These are phyloP conservation scores for Colletotrichum kahawae DNA, from an alignment of 2,329 filamentous ascomycete genomes.

Conservation along the genomic window DNA sequence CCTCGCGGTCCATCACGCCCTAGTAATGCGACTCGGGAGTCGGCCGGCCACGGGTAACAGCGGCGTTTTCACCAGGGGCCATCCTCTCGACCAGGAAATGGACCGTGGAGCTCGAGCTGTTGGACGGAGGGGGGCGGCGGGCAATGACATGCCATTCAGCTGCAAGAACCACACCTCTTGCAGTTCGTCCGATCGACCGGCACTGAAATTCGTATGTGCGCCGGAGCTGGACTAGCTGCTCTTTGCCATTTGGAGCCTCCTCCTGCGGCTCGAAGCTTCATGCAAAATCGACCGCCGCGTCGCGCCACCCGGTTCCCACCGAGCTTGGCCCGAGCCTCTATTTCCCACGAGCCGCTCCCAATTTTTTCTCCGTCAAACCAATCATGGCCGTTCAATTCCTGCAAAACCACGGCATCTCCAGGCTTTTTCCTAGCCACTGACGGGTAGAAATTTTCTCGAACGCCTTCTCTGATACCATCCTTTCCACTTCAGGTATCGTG, in stretches of 20 bases:
- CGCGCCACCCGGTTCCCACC: constrained; percentile 8
- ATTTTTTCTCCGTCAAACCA: neutral
- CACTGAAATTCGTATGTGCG: neutral
- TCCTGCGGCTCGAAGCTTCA: neutral
- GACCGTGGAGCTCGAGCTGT: neutral
- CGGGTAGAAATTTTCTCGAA: constrained; percentile 15
- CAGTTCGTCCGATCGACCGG: constrained; percentile 6
- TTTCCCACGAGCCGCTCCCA: neutral
- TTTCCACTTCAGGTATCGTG: neutral
- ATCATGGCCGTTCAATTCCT: neutral
- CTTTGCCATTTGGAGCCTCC: neutral
- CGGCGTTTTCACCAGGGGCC: constrained; percentile 2
- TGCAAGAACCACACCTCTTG: neutral
- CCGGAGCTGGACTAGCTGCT: neutral
- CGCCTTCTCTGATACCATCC: neutral
- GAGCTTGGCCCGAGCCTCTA: constrained; percentile 15
- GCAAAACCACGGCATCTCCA: neutral
- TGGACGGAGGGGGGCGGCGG: neutral
- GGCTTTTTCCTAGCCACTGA: neutral
- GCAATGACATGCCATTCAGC: constrained; percentile 13
- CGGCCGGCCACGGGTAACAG: constrained; percentile 14
- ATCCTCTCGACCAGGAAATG: neutral
- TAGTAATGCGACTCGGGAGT: constrained; percentile 10
- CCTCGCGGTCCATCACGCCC: neutral
- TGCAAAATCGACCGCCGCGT: neutral